A percentile compares a stretch with the other conserved stretches of the same genome.
These are phyloP conservation scores for Spongospora subterranea DNA, from an alignment of 208 protist genomes.

Conservation along the genomic window DNA sequence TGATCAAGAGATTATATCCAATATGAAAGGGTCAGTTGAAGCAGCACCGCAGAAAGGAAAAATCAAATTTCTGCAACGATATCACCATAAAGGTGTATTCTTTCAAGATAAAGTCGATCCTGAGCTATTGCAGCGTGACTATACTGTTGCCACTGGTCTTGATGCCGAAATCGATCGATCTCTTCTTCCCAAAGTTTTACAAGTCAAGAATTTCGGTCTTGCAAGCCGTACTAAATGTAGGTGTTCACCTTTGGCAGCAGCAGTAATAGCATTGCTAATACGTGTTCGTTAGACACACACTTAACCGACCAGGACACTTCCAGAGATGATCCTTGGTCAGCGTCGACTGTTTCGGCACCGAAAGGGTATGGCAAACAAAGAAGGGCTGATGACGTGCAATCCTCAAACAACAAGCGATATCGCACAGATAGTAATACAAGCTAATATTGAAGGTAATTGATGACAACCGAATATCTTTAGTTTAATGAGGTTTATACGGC, in stretches of 20 bases:
- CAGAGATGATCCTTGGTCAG: constrained; percentile 22
- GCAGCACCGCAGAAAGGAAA: not conserved
- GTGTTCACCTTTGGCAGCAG: not conserved
- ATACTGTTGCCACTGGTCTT: not conserved
- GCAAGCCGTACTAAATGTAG: constrained; percentile 47
- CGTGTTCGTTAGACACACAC: not conserved
- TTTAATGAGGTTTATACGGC: not conserved
- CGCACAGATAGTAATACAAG: not conserved
- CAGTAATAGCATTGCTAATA: not conserved
- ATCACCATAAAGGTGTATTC: constrained; percentile 47
- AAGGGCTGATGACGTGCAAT: no score
- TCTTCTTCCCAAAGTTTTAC: not conserved
- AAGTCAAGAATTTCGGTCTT: constrained; percentile 46
- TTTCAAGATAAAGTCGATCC: not conserved
- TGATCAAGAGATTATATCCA: not conserved
- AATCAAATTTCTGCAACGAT: constrained; percentile 42
- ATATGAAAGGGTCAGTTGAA: not conserved
- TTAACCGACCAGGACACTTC: constrained; percentile 32
- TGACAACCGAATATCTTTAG: not conserved
- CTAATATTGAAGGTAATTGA: not conserved
- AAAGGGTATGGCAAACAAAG: not conserved
- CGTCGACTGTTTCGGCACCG: not conserved
- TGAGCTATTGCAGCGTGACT: constrained; percentile 20
- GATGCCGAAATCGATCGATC: constrained; percentile 37
- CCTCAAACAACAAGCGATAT: no score